Base-by-base conservation (phyloP, 2,329 filamentous ascomycete genomes). In the Didymella arachidicola region DNA sequence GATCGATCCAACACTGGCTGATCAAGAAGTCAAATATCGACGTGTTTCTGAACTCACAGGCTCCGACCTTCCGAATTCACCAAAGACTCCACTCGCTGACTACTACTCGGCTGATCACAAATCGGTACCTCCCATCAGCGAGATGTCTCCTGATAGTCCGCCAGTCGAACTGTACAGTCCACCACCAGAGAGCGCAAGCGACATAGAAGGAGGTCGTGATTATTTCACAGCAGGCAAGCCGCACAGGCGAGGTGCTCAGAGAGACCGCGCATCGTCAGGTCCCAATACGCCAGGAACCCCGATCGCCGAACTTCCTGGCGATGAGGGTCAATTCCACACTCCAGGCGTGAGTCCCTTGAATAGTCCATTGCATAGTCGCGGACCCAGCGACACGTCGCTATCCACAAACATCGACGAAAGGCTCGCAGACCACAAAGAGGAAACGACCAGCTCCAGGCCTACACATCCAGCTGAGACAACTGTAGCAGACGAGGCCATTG, bases 121-220 rank as follows among this genome's bases (percentile, higher is more conserved):
- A 36, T 64, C 63, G 4, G 66, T 72, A 36, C 72, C 72, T 4
- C 65, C 72, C 1, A 74, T 77, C 53, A 71, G 65, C 47, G 74
- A 77, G 43, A 66, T 77, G 65, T 69, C 66, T 3, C 68, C 68
- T 3, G 72, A 75, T 3, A 71, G 67, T n/a, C 67, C 69, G 12
- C 72, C 73, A 0, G 70, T 67, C 1, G 74, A 76, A 50, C 50
- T 77, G n/a, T 75, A 73, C 41, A 73, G 70, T 18, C 72, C 72
- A 8, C 72, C 72, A 7, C 51, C 59, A 11, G 61, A 68, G 14
- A 62, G 60, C 14, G 38, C 52, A n/a, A 56, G 32, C n/a, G 58
- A 60, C 16, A 57, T 53, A 2, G 60, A 64, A 27, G 54, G 57
- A 10, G 44, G 48, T 12, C 45, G 32, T 4, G 72, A 75, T 29